Evolutionary conservation across 139 green algal genomes (phyloP), one percentile per base, ranked within the genome.

Genomic region (Coelastrella sp.): DNA sequence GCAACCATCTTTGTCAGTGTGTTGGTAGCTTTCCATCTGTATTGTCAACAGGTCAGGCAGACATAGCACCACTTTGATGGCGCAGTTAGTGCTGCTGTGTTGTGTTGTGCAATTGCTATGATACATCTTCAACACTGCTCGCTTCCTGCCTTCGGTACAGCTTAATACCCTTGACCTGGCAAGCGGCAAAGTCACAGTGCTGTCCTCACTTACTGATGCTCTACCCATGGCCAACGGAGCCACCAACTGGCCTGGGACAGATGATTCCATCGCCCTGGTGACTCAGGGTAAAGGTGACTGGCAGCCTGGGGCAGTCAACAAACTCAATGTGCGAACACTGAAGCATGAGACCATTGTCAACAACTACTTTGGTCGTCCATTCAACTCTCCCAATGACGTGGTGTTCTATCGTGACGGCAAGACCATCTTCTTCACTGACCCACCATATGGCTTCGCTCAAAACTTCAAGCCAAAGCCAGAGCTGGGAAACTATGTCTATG

Each of bases 391-490:
- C 21, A 85, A 85, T 25, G 79, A 85, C 37, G 21, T 85, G 34
- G 66, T 19, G 0, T 83, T 79, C 37, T 67, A 66, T 43, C 53
- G 57, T 27, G 79, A 82, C 37, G 79, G 79, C 45, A 27, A n/a
- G n/a, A 79, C 59, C 15, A 27, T 85, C 7, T 85, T 66, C 27
- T 85, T 85, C 60, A 85, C 79, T 2, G 79, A 85, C 30, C 79
- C 79, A 43, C 32, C 79, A 2, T 85, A 85, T 66, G 79, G 79
- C 5, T 79, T 74, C 66, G 79, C 64, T 2, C 79, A 85, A 35
- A 83, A 85, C 21, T 85, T 85, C 79, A 78, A 79, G 30, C 64
- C 30, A 21, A 17, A 57, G 27, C 79, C 79, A n/a, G 30, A 85
- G 79, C 60, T 85, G 11, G 79, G 79, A 17, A 50, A 57, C 8